Evolutionary conservation across 345 rosid genomes (phyloP), one percentile per base, ranked within the genome.

Genomic region (Melastoma malabathricum): DNA sequence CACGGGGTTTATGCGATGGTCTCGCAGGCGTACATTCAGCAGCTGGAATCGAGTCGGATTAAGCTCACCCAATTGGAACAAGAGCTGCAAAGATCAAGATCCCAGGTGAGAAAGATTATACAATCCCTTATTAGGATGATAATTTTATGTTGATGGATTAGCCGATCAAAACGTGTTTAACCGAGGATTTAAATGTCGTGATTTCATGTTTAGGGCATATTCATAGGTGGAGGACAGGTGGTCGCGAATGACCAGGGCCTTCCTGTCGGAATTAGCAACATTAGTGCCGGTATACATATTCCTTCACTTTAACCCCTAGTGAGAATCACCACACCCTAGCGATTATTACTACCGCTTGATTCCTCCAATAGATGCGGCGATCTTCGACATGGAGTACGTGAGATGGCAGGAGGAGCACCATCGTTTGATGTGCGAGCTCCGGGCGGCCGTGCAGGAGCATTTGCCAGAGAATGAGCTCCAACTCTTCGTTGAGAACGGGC

Each of bases 381-480:
- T 79, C 44, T 88, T 85, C 41, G 90, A 93, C 59, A 73, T 88
- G 83, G 97, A 88, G 76, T 93, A 93, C 14, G 63, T 78, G 6
- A 70, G 95, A 60, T 93, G 99, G 99, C 65, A 69, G 0, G 99
- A 93, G 63, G 95, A 88, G 73, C 83, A 93, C 62, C 94, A 84
- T 50, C 76, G 92, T 3, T 62, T 85, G 3, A 72, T 77, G 73
- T 70, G 79, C 23, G 97, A 93, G 76, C 89, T 93, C 14, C 73
- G 94, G 45, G 94, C 92, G 0, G 99, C 99, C 2, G 79, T 87
- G 47, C 94, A 88, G 55, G 97, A 93, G 52, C 82, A 88, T 55
- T 53, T 88, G 43, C 78, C 82, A 0, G 99, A 93, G 66, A 83
- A 83, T 57, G 95, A 93, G 67, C 92, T 93, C 2, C 65, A 88